Evolutionary conservation across 495 filamentous ascomycete species (phyloP).

Genomic region (Oidiodendron maius): DNA sequence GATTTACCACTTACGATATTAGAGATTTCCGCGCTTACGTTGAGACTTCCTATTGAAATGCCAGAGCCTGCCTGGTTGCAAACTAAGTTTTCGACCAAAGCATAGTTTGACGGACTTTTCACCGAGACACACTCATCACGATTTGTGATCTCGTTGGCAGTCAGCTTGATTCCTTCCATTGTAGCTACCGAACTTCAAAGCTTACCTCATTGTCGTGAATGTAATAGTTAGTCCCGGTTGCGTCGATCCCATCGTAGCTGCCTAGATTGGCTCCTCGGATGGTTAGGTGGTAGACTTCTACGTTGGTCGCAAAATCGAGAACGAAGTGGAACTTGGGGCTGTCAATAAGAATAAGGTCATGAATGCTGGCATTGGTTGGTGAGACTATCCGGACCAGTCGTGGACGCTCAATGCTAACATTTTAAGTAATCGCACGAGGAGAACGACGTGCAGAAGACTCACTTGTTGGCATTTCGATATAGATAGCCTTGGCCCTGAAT

Average conservation of each 20-base stretch:
- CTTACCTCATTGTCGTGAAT: constrained; percentile 46
- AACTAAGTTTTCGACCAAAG: constrained; percentile 45
- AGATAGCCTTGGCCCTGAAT: constrained; percentile 46
- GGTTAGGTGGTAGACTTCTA: constrained; percentile 46
- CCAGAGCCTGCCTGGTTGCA: constrained; percentile 50
- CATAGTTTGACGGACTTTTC: constrained; percentile 42
- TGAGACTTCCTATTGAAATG: constrained; percentile 42
- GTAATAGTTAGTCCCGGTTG: constrained; percentile 41
- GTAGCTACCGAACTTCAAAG: no score
- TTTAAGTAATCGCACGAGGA: background rate
- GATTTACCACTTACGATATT: constrained; percentile 4
- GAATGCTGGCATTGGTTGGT: constrained; percentile 38
- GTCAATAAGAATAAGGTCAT: constrained; percentile 46
- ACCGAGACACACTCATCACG: constrained; percentile 50
- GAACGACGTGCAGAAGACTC: background rate
- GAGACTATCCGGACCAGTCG: constrained; percentile 34
- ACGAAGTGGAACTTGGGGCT: constrained; percentile 43
- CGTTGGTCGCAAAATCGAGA: constrained; percentile 38
- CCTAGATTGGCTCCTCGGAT: constrained; percentile 43
- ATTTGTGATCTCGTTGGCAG: constrained; percentile 33
- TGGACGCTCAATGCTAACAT: constrained; percentile 26
- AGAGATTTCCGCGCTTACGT: constrained; percentile 1
- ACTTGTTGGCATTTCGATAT: constrained; percentile 24
- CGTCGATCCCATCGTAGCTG: constrained; percentile 45
- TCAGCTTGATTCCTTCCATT: background rate